phyloP scores from a whole-genome alignment of 495 filamentous ascomycete genomes.

The Neurospora sp. region DNA sequence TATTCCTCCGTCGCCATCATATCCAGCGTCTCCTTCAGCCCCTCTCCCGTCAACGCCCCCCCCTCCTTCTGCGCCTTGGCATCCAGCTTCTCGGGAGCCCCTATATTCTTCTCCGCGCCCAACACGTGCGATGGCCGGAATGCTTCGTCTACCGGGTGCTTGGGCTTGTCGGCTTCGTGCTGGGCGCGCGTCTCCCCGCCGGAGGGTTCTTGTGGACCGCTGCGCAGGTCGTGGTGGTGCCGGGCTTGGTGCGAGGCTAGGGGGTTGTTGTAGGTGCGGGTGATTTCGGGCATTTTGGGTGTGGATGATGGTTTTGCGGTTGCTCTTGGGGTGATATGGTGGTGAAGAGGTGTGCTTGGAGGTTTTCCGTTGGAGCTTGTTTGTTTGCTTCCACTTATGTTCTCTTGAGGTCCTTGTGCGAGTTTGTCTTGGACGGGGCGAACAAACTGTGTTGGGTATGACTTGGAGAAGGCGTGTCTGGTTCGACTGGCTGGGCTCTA shows the following conservation, averaged over 20 bases:
- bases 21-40: background rate
- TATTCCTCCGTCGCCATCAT: background rate
- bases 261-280: slow-evolving; percentile 3
- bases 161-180: background rate
- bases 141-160: slow-evolving; percentile 1
- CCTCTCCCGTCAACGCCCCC: background rate
- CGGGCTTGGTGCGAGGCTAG: background rate
- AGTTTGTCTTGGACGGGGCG: background rate
- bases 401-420: background rate
- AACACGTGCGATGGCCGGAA: background rate
- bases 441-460: background rate
- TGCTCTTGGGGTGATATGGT: background rate
- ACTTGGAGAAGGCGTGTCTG: background rate
- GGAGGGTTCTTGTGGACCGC: background rate
- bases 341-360: background rate
- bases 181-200: background rate
- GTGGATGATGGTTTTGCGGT: background rate
- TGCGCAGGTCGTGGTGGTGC: slow-evolving; percentile 2
- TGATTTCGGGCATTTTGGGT: background rate
- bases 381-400: background rate
- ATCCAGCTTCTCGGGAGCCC: background rate
- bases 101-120: background rate
- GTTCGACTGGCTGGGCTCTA: background rate
- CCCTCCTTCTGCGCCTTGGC: background rate
- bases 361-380: background rate